phyloP scores from a whole-genome alignment of 345 rosid genomes.

The Brassica napus region DNA sequence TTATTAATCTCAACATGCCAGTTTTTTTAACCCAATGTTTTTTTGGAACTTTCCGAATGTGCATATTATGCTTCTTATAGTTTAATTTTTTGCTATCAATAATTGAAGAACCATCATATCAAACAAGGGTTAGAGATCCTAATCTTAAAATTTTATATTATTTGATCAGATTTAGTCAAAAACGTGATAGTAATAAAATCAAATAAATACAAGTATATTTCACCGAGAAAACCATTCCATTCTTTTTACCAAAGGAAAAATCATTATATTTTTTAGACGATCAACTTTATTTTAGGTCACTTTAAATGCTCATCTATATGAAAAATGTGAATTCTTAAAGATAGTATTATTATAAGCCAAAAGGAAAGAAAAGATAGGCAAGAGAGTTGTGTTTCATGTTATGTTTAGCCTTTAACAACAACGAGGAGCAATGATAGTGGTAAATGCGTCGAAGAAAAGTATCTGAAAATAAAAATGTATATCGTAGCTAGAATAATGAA shows the following conservation, averaged over 20 bases:
- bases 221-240: conserved; percentile 20
- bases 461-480: neutral
- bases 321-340: neutral
- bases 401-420: conserved; percentile 11
- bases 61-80: conserved; percentile 6
- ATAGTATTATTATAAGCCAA: neutral
- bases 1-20: conserved; percentile 25
- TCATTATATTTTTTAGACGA: neutral
- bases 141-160: neutral
- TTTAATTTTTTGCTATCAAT: neutral
- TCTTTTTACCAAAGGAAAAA: neutral
- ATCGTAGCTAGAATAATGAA: neutral
- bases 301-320: conserved; percentile 2
- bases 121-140: neutral
- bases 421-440: neutral
- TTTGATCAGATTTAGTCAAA: neutral
- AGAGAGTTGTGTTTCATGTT: conserved; percentile 20
- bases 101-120: conserved; percentile 12
- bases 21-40: neutral
- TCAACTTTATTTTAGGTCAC: neutral
- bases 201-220: neutral
- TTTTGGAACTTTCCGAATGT: conserved; percentile 24
- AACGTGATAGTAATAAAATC: neutral
- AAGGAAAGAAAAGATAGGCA: neutral
- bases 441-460: conserved; percentile 6